phyloP scores from a whole-genome alignment of 768 basidiomycete species.

The Hericium alpestre region DNA sequence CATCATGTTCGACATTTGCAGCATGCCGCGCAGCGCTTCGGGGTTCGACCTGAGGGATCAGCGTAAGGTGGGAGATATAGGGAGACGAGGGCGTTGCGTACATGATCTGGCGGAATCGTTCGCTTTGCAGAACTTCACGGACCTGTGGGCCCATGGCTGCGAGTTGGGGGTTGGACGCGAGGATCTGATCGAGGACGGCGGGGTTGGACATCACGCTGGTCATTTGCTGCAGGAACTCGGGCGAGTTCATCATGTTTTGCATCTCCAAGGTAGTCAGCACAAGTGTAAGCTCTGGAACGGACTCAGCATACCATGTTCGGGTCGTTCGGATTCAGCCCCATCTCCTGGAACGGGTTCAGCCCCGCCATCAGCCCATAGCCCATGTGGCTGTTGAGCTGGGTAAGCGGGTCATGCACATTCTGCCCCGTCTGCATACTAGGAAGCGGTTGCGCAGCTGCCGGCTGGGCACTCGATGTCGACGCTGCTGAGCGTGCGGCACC shows the following conservation, averaged over 20 bases:
- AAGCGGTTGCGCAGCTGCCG: conserved; percentile 43
- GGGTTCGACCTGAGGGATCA: conserved; percentile 52
- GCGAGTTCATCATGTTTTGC: conserved; percentile 76
- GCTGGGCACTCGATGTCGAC: conserved; percentile 23
- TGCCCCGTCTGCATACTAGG: conserved; percentile 89
- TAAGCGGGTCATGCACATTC: conserved; percentile 79
- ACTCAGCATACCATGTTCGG: conserved; percentile 72
- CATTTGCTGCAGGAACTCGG: conserved; percentile 84
- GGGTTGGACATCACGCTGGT: conserved; percentile 78
- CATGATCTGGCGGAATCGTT: conserved; percentile 68
- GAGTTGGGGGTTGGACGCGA: conserved; percentile 72
- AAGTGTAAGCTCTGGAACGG: not conserved
- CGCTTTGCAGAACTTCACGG: conserved; percentile 67
- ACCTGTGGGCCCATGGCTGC: conserved; percentile 70
- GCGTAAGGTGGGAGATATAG: conserved; percentile 1
- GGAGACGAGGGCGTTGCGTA: not conserved
- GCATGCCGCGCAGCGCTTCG: conserved; percentile 60
- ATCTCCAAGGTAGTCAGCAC: conserved; percentile 36
- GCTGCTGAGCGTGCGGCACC: conserved; percentile 44
- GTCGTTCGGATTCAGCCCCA: conserved; percentile 87
- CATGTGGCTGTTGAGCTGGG: conserved; percentile 66
- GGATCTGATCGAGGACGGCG: conserved; percentile 77
- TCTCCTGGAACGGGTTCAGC: conserved; percentile 84
- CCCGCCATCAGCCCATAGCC: conserved; percentile 76
- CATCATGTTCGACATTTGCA: conserved; percentile 59